These are phyloP conservation scores for Amphibolis antarctica DNA, from an alignment of 106 monocot species.

Conservation along the genomic window DNA sequence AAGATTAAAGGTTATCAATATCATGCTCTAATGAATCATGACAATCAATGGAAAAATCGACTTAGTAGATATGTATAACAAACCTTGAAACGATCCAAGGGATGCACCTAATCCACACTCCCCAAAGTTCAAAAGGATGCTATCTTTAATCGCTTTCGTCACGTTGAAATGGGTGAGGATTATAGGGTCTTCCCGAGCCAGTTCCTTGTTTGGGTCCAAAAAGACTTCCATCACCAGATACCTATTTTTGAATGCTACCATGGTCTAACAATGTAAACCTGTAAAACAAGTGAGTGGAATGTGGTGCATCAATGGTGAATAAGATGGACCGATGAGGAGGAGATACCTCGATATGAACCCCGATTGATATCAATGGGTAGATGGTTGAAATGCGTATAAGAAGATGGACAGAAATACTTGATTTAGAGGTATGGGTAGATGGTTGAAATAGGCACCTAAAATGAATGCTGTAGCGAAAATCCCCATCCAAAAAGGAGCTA, in stretches of 20 bases:
- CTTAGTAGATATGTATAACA: neutral
- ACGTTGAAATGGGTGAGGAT: slow-evolving; percentile 48
- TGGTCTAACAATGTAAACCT: slow-evolving; percentile 1
- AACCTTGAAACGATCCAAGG: slow-evolving; percentile 79
- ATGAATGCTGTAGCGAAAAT: too few species aligned
- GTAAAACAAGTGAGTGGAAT: too few species aligned
- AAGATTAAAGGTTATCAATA: neutral
- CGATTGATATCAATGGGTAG: too few species aligned
- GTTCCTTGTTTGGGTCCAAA: slow-evolving; percentile 41
- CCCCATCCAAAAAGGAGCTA: too few species aligned
- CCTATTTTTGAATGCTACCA: slow-evolving; percentile 88
- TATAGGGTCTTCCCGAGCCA: slow-evolving; percentile 31
- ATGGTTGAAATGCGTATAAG: too few species aligned
- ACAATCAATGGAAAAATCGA: neutral
- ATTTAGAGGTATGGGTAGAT: too few species aligned
- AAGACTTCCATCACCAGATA: slow-evolving; percentile 81
- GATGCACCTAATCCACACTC: slow-evolving; percentile 73
- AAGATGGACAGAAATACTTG: too few species aligned
- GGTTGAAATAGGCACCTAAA: too few species aligned
- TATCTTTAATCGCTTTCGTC: slow-evolving; percentile 70
- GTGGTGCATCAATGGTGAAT: too few species aligned
- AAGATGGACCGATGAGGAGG: too few species aligned
- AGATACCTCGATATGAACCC: too few species aligned
- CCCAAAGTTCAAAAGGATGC: slow-evolving; percentile 67
- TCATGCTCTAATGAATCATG: neutral